Percentiles rank a stretch among this genome's conserved stretches.
These are phyloP conservation scores for Phaeosphaeria sp. DNA, from an alignment of 2,329 filamentous ascomycete genomes.

Conservation along the genomic window DNA sequence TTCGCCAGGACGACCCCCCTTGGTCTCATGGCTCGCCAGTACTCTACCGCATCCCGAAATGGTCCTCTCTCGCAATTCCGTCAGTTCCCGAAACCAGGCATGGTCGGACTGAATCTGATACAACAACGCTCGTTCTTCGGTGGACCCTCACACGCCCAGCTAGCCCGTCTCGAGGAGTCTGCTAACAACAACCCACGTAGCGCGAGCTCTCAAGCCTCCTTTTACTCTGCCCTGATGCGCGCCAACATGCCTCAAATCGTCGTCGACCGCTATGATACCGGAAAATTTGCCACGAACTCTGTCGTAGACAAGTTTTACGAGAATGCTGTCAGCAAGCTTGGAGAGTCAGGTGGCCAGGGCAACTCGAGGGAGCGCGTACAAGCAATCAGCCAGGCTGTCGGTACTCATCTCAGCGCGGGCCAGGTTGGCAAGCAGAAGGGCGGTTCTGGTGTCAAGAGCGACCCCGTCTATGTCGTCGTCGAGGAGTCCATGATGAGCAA, in stretches of 20 bases:
- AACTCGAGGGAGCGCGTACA: conserved; percentile 71
- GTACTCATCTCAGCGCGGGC: conserved; percentile 72
- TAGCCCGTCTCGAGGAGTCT: conserved; percentile 86
- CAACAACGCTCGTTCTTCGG: conserved; percentile 57
- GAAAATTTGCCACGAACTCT: conserved; percentile 81
- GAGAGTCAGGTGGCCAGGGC: conserved; percentile 51
- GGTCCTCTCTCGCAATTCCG: conserved; percentile 40
- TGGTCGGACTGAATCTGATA: conserved; percentile 47
- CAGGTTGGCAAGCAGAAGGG: conserved; percentile 65
- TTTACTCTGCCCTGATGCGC: conserved; percentile 88
- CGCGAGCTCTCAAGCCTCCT: conserved; percentile 86
- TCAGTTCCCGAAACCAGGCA: conserved; percentile 36
- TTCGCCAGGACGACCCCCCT: conserved; percentile 38
- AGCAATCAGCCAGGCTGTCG: conserved; percentile 81
- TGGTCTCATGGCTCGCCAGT: conserved; percentile 39
- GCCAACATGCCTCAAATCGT: conserved; percentile 95
- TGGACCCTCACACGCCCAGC: conserved; percentile 62
- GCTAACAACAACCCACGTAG: conserved; percentile 93
- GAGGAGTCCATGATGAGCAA: conserved; percentile 82
- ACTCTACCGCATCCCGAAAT: conserved; percentile 49
- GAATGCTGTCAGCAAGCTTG: conserved; percentile 72
- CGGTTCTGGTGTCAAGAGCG: conserved; percentile 76
- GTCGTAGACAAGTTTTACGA: conserved; percentile 80
- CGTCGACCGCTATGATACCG: conserved; percentile 86
- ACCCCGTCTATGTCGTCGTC: conserved; percentile 93